Evolutionary conservation across 257 asterid genomes (phyloP).

Genomic region (Solanum pennellii): DNA sequence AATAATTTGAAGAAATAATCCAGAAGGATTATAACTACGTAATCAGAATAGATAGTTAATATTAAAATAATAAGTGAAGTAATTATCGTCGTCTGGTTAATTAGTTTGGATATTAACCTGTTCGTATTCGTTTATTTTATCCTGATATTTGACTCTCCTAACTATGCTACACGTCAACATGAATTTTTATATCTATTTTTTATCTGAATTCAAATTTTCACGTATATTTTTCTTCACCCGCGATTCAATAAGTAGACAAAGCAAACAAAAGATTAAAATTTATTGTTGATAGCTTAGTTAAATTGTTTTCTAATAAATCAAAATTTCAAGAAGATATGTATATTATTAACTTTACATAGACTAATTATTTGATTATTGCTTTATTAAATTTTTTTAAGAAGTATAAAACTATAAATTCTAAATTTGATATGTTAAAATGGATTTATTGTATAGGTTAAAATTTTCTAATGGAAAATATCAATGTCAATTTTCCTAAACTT

Average conservation of each 20-base stretch:
- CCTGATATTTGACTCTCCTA: background rate
- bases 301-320: background rate
- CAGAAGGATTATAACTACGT: background rate
- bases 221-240: background rate
- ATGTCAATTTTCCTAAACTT: background rate
- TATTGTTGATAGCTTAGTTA: background rate
- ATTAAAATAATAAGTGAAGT: background rate
- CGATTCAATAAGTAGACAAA: background rate
- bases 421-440: background rate
- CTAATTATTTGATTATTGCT: background rate
- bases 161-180: rapidly evolving
- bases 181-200: background rate
- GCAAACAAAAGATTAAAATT: background rate
- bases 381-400: background rate
- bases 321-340: background rate
- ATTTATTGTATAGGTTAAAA: background rate
- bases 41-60: background rate
- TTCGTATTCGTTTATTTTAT: background rate
- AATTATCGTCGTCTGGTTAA: rapidly evolving
- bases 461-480: background rate
- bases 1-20: background rate
- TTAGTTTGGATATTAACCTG: rapidly evolving
- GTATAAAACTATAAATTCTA: background rate
- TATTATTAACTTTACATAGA: background rate
- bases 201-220: background rate